phyloP scores from a whole-genome alignment of 192 early-diverging fungal species.

The Coemansia sp. region DNA sequence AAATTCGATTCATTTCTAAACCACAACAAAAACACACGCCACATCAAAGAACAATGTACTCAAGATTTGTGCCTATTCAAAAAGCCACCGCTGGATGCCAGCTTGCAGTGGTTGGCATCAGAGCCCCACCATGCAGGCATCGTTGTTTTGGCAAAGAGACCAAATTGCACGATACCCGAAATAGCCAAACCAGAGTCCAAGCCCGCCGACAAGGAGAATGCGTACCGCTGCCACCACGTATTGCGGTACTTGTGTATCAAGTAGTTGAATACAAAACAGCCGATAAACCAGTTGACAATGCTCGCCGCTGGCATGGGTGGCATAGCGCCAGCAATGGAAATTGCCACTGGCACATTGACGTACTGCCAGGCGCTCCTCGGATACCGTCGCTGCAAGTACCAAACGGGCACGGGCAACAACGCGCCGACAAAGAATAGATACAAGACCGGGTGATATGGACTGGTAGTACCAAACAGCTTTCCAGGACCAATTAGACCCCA shows the following conservation, averaged over 20 bases:
- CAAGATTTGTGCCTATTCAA: slow-evolving; percentile 19
- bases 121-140: slow-evolving; percentile 58
- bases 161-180: slow-evolving; percentile 54
- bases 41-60: not conserved
- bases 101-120: slow-evolving; percentile 94
- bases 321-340: slow-evolving; percentile 64
- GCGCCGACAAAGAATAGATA: slow-evolving; percentile 68
- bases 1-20: not conserved
- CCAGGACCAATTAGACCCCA: slow-evolving; percentile 81
- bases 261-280: slow-evolving; percentile 72
- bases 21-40: not conserved
- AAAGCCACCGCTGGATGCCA: slow-evolving; percentile 93
- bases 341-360: slow-evolving; percentile 72
- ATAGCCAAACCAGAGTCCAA: slow-evolving; percentile 56
- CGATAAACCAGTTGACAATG: slow-evolving; percentile 73
- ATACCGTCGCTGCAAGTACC: slow-evolving; percentile 64
- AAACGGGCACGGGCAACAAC: slow-evolving; percentile 73
- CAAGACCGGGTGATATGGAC: slow-evolving; percentile 56
- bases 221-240: slow-evolving; percentile 69
- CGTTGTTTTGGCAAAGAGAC: slow-evolving; percentile 42
- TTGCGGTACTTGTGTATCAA: slow-evolving; percentile 65
- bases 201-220: slow-evolving; percentile 59
- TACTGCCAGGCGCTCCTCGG: slow-evolving; percentile 67
- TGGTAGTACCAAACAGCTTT: slow-evolving; percentile 69
- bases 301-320: slow-evolving; percentile 69